These are phyloP conservation scores for Emergomyces pasteurianus DNA, from an alignment of 2,329 filamentous ascomycete species.

Conservation along the genomic window DNA sequence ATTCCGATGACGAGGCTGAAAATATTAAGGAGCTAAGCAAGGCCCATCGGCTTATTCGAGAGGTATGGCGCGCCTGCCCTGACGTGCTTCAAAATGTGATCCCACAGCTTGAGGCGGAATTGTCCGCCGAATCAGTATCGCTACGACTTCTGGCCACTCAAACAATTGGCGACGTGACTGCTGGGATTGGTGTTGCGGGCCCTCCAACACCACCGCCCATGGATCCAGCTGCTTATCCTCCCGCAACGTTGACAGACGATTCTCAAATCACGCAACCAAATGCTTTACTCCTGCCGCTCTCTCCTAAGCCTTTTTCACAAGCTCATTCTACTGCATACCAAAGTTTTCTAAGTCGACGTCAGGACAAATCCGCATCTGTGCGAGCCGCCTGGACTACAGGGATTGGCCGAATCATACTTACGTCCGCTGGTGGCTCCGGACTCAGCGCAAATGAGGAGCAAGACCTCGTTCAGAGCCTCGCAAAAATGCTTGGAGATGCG, in stretches of 20 bases:
- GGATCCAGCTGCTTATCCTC: constrained; percentile 77
- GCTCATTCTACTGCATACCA: constrained; percentile 68
- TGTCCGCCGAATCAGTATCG: constrained; percentile 79
- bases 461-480: constrained; percentile 59
- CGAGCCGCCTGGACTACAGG: constrained; percentile 77
- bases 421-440: constrained; percentile 80
- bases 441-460: constrained; percentile 72
- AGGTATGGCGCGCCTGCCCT: constrained; percentile 87
- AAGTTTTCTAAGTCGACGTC: constrained; percentile 69
- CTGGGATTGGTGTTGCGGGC: constrained; percentile 84
- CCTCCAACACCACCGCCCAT: constrained; percentile 60
- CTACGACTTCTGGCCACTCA: constrained; percentile 81
- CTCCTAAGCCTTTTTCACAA: constrained; percentile 79
- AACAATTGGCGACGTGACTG: constrained; percentile 87
- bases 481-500: constrained; percentile 70
- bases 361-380: constrained; percentile 75
- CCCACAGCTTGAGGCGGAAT: constrained; percentile 82
- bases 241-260: constrained; percentile 36
- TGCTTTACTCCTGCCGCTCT: constrained; percentile 69
- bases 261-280: constrained; percentile 42
- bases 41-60: constrained; percentile 76
- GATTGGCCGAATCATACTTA: constrained; percentile 76
- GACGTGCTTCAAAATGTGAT: constrained; percentile 85
- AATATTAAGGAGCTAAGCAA: constrained; percentile 82
- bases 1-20: constrained; percentile 59